Percentiles rank a stretch among this genome's conserved stretches.
Evolutionary conservation across 768 basidiomycete genomes (phyloP).

Genomic region (Rubroboletus satanas): DNA sequence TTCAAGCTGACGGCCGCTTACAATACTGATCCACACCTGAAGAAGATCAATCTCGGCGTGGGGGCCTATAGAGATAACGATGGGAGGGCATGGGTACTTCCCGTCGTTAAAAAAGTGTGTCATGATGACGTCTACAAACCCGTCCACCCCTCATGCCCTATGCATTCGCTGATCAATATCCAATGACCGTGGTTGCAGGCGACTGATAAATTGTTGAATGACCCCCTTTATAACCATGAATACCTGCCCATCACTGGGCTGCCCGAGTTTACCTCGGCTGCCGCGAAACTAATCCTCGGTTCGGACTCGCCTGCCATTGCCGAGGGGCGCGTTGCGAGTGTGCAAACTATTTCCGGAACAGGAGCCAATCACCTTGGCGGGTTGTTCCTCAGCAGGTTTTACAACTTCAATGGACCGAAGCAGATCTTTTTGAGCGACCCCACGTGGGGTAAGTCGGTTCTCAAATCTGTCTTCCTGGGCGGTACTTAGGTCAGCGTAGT

Average conservation of each 20-base stretch:
- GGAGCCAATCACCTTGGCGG: conserved; percentile 94
- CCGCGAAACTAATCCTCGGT: conserved; percentile 81
- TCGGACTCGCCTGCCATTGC: conserved; percentile 63
- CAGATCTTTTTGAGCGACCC: conserved; percentile 85
- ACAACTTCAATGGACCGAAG: conserved; percentile 62
- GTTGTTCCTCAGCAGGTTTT: conserved; percentile 79
- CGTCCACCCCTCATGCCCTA: background rate
- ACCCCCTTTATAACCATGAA: conserved; percentile 81
- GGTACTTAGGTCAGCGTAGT: conserved; percentile 37
- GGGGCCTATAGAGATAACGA: conserved; percentile 90
- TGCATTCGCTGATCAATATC: background rate
- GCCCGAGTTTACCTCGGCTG: conserved; percentile 74
- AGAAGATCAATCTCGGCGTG: conserved; percentile 90
- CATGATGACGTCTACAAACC: background rate
- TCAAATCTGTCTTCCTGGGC: background rate
- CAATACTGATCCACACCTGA: conserved; percentile 69
- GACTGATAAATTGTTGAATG: conserved; percentile 61
- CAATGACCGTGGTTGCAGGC: conserved; percentile 46
- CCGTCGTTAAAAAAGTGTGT: conserved; percentile 81
- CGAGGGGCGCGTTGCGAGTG: conserved; percentile 69
- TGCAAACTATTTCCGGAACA: conserved; percentile 94
- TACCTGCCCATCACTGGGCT: conserved; percentile 90
- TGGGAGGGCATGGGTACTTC: conserved; percentile 88
- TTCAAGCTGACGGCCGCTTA: conserved; percentile 89
- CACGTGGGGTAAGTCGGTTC: conserved; percentile 75